Evolutionary conservation across 2,329 filamentous ascomycete genomes (phyloP).

Genomic region (Zymoseptoria brevis): DNA sequence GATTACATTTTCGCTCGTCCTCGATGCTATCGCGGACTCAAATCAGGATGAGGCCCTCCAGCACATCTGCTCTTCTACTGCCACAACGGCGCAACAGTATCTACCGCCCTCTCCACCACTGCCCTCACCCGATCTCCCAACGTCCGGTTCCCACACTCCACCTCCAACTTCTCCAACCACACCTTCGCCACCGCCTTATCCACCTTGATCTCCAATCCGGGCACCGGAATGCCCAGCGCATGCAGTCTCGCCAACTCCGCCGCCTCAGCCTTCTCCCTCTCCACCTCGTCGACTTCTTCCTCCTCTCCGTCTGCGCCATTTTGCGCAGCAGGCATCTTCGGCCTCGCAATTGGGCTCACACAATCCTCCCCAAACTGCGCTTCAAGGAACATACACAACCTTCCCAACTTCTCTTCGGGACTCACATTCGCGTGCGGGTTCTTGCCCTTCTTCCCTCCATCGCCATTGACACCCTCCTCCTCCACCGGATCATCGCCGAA

Average conservation of each 20-base stretch:
- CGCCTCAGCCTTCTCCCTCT: constrained; percentile 49
- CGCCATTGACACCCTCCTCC: constrained; percentile 4
- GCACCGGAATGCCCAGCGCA: constrained; percentile 79
- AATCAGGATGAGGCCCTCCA: no score
- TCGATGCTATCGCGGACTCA: background rate
- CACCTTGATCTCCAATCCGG: constrained; percentile 76
- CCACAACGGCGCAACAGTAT: constrained; percentile 22
- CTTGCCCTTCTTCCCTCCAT: constrained; percentile 29
- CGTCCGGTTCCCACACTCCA: constrained; percentile 72
- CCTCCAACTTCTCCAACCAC: constrained; percentile 85
- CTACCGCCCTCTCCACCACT: constrained; percentile 69
- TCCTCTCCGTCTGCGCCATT: constrained; percentile 17
- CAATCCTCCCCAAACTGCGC: constrained; percentile 86
- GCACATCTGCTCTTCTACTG: no score
- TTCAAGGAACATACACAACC: constrained; percentile 92
- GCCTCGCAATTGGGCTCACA: constrained; percentile 66
- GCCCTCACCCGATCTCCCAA: constrained; percentile 75
- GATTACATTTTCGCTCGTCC: background rate
- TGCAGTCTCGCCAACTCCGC: constrained; percentile 71
- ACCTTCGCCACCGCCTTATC: constrained; percentile 82
- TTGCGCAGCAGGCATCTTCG: constrained; percentile 39
- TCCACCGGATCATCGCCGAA: constrained; percentile 16
- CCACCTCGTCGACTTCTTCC: constrained; percentile 35
- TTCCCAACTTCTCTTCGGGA: constrained; percentile 68
- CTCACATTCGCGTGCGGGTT: constrained; percentile 69